Evolutionary conservation across 768 basidiomycete species (phyloP), one percentile per base, ranked within the genome.

Genomic region (Pleurotus tuber-regium): DNA sequence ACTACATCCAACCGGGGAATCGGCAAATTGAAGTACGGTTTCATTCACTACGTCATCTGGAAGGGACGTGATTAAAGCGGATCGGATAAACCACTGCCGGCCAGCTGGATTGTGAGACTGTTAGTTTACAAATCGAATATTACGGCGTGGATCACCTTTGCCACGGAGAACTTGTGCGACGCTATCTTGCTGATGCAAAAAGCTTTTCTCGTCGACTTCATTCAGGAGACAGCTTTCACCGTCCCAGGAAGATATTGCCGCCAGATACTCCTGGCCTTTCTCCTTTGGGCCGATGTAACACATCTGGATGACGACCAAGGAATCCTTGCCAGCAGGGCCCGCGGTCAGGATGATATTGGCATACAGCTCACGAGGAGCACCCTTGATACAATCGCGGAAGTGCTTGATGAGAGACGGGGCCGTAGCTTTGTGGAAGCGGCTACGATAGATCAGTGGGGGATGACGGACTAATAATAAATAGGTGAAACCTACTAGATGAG

Each of bases 1-100:
- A 94, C 92, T 94, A 72, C 93, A 95, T 11, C 94, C 94, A 56
- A 92, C 82, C 1, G 93, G 93, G 14, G 90, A 88, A 60, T 86
- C 76, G 1, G 86, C 72, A 68, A 97, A 97, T 58, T 87, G 78
- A 21, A 84, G 55, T 25, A 95, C 90, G 1, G 94, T 94, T 53
- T 86, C 73, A 61, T 87, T 86, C 65, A 95, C 84, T 56, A 92
- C 76, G 23, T 93, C 89, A 64, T 97, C 94, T 2, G 89, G 86
- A 35, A 97, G 77, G 0, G 88, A 84, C n/a, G 74, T 81, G 51
- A 95, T 84, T 56, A 96, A 72, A 11, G 88, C 81, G 10, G 89
- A 91, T 52, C 93, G 90, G 57, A 96, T 90, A 70, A 86, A 94
- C 93, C 93, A 92, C 62, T 91, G 90, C 39, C 89, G 75, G 7